Conservation (phyloP, 2,329 filamentous ascomycete genomes). For the Scedosporium apiospermum region DNA sequence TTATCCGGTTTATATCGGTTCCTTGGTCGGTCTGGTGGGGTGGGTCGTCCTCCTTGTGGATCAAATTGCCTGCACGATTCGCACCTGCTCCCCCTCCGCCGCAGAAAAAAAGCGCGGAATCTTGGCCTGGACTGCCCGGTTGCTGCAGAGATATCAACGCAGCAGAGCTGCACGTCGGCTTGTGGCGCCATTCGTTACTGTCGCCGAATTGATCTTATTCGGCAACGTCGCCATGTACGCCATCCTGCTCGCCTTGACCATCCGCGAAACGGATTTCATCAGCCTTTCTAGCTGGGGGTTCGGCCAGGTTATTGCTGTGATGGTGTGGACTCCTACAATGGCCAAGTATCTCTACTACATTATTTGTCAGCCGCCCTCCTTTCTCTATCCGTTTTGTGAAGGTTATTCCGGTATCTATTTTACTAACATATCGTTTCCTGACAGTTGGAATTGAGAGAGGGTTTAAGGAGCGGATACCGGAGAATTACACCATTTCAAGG, state of each 20-base stretch:
- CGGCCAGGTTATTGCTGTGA: background rate
- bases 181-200: background rate
- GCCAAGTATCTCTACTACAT: background rate
- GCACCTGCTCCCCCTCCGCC: background rate
- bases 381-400: background rate
- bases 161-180: background rate
- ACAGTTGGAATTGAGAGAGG: slow-evolving; percentile 1
- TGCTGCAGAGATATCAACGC: background rate
- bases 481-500: background rate
- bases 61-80: background rate
- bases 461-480: background rate
- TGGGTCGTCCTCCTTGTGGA: background rate
- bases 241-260: background rate
- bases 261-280: background rate
- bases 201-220: background rate
- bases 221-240: slow-evolving; percentile 1
- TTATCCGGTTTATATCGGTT: background rate
- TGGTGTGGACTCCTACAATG: slow-evolving; percentile 3
- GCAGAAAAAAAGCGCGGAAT: background rate
- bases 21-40: background rate
- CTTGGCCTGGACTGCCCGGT: background rate
- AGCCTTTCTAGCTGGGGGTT: background rate
- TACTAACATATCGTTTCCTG: background rate
- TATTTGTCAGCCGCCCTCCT: background rate
- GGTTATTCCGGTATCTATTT: background rate